phyloP scores from a whole-genome alignment of 179 eudicot species.

The Nepenthes alata region DNA sequence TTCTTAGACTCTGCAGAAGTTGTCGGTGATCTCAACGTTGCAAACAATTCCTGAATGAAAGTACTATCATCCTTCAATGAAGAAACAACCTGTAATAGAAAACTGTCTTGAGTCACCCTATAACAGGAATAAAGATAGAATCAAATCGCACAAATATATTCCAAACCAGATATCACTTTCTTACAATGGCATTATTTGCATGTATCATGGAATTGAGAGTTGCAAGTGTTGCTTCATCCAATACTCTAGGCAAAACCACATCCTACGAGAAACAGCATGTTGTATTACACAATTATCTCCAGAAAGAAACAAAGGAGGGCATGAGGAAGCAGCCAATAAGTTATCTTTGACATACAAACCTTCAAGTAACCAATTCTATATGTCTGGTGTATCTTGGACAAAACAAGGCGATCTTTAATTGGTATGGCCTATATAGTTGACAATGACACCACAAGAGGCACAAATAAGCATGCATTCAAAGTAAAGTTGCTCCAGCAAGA shows the following conservation, averaged over 20 bases:
- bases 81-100: slow-evolving; percentile 59
- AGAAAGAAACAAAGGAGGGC: slow-evolving; percentile 8
- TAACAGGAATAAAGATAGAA: background rate
- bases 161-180: slow-evolving; percentile 12
- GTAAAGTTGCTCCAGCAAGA: background rate
- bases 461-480: background rate
- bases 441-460: slow-evolving; percentile 4
- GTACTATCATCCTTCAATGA: slow-evolving; percentile 69
- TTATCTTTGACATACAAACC: slow-evolving; percentile 25
- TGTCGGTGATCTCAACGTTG: slow-evolving; percentile 49
- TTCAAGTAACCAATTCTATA: slow-evolving; percentile 84
- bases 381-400: slow-evolving; percentile 97
- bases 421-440: slow-evolving; percentile 57
- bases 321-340: slow-evolving; percentile 4
- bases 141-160: background rate
- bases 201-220: slow-evolving; percentile 73
- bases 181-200: slow-evolving; percentile 80
- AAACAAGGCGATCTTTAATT: slow-evolving; percentile 61
- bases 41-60: slow-evolving; percentile 77
- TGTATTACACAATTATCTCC: background rate
- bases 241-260: slow-evolving; percentile 63
- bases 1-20: slow-evolving; percentile 64
- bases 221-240: slow-evolving; percentile 72
- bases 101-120: slow-evolving; percentile 6
- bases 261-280: slow-evolving; percentile 38